Base-by-base conservation (phyloP, 257 asterid genomes). In the Voacanga thouarsii region DNA sequence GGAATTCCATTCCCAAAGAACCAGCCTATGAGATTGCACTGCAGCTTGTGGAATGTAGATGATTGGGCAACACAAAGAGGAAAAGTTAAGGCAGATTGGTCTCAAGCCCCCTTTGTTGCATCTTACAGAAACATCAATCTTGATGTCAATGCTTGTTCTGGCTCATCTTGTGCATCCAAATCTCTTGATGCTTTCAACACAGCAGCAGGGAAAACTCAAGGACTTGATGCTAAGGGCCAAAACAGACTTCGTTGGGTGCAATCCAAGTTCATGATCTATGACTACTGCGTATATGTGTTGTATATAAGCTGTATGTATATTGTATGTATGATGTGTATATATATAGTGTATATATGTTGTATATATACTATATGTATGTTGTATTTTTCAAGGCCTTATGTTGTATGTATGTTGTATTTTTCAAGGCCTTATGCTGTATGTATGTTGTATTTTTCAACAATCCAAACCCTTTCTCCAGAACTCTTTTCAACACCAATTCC, bases 41-140 rank as follows among this genome's bases (percentile, higher is more conserved):
- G 85, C 76, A 91, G 94, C 76, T 66, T 91, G 6, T 91, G 97
- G 94, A 71, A 87, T 4, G 95, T 91, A 3, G 94, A 87, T 21
- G 92, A 86, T n/a, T 89, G 93, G 93, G 93, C 96, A 1, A 89
- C 93, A 37, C 92, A 91, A 57, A 94, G 96, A 23, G 96, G 96
- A 3, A 41, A 84, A 50, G 87, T 91, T 63, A 91, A 88, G 85
- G 87, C 91, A 0, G 89, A 91, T 4, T 89, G 96, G 96, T 50
- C 87, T 4, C 72, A 81, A 80, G 89, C 94, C 30, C 96, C 97
- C 3, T 89, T 91, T 76, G 73, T 82, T 3, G 92, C 86, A 6
- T 57, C 45, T 18, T 89, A 86, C 83, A 77, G 64, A 33, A 79
- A 87, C 41, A 79, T 81, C 81, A 87, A 87, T 43, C 75, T 76